Conservation (phyloP, 345 rosid genomes). For the Eucalyptus guilfoylei region DNA sequence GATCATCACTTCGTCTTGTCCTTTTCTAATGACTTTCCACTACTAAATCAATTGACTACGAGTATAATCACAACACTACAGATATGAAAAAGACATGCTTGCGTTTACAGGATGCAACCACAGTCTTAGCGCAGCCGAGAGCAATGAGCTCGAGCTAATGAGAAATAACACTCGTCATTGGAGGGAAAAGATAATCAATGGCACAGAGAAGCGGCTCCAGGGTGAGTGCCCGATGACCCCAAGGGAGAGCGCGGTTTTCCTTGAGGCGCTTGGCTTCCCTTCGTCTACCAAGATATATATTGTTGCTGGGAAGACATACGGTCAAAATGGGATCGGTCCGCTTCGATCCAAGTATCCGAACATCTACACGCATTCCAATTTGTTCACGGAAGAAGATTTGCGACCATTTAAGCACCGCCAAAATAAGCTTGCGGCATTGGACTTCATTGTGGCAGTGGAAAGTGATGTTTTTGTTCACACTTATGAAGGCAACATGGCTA, state of each 20-base stretch:
- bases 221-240: conserved; percentile 77
- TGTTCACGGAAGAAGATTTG: conserved; percentile 51
- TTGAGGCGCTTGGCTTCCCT: conserved; percentile 62
- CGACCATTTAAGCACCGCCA: conserved; percentile 15
- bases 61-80: neutral
- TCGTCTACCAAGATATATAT: conserved; percentile 47
- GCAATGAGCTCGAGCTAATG: conserved; percentile 22
- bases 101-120: conserved; percentile 74
- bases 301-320: conserved; percentile 64
- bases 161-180: conserved; percentile 35
- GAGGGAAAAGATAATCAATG: conserved; percentile 51
- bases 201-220: conserved; percentile 17
- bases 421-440: conserved; percentile 66
- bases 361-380: conserved; percentile 26
- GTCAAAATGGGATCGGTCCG: conserved; percentile 25
- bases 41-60: neutral
- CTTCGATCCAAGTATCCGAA: conserved; percentile 44
- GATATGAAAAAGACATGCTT: conserved; percentile 81
- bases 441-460: conserved; percentile 49
- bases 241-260: conserved; percentile 52
- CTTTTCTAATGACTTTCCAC: neutral
- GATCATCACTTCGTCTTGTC: neutral
- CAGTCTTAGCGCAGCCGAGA: conserved; percentile 39
- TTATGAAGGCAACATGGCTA: conserved; percentile 83
- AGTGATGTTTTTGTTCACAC: conserved; percentile 54